Evolutionary conservation across 2,329 filamentous ascomycete species (phyloP).

Genomic region (Penicillium janthinellum): DNA sequence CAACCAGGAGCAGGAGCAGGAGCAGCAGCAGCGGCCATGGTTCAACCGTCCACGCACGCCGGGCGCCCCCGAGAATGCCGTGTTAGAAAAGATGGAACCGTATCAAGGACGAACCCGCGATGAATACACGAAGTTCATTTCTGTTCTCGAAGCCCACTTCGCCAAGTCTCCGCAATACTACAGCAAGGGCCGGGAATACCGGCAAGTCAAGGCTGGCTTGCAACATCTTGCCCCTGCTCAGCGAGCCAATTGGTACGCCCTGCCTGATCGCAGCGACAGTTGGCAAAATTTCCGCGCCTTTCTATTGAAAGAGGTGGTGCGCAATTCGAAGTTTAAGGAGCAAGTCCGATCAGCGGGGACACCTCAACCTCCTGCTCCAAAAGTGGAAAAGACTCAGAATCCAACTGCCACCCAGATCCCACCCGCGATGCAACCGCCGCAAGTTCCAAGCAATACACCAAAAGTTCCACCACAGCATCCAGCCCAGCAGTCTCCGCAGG

Average conservation of each 20-base stretch:
- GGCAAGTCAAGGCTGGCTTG: not conserved
- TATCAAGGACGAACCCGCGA: not conserved
- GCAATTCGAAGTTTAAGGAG: not conserved
- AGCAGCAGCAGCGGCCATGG: not conserved
- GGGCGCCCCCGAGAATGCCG: not conserved
- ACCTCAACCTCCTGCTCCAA: not conserved
- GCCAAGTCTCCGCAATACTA: not conserved
- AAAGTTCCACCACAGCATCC: not conserved
- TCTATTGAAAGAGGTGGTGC: not conserved
- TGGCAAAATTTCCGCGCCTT: slow-evolving; percentile 1
- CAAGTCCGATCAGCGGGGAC: not conserved
- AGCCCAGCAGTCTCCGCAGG: not conserved
- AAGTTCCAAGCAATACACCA: not conserved
- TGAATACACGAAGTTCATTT: slow-evolving; percentile 1
- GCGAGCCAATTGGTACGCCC: not conserved
- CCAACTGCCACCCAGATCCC: not conserved
- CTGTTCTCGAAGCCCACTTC: slow-evolving; percentile 5
- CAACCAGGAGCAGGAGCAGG: not conserved
- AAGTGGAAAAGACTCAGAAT: not conserved
- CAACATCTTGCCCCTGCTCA: not conserved
- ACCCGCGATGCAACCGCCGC: not conserved
- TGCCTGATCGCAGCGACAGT: not conserved
- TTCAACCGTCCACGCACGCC: not conserved
- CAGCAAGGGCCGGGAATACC: not conserved
- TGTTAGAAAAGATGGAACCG: not conserved